These are phyloP conservation scores for Rhizoclosmatium sp. DNA, from an alignment of 192 early-diverging fungal species.

Conservation along the genomic window DNA sequence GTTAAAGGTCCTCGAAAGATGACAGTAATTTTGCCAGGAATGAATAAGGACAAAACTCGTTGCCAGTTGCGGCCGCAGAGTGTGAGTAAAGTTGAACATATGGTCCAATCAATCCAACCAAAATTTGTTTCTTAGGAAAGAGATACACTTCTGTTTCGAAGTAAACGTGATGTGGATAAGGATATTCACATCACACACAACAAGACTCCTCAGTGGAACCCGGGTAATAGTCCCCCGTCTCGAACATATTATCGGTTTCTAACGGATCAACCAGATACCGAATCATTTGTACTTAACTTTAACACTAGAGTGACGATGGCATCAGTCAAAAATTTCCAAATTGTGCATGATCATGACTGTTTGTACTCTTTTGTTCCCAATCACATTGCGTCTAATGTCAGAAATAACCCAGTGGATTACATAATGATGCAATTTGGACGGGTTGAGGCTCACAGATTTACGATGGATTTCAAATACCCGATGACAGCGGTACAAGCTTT, in stretches of 20 bases:
- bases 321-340: slow-evolving; percentile 97
- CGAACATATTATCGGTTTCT: not conserved
- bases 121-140: slow-evolving; percentile 55
- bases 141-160: slow-evolving; percentile 70
- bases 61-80: slow-evolving; percentile 59
- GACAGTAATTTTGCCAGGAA: slow-evolving; percentile 79
- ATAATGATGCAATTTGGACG: slow-evolving; percentile 95
- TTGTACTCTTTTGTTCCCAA: slow-evolving; percentile 40
- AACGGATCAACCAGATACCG: slow-evolving; percentile 65
- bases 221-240: slow-evolving; percentile 54
- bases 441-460: slow-evolving; percentile 74
- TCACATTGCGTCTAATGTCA: not conserved
- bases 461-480: slow-evolving; percentile 92
- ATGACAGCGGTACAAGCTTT: slow-evolving; percentile 88
- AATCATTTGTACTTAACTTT: slow-evolving; percentile 94
- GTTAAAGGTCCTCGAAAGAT: slow-evolving; percentile 93
- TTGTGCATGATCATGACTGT: slow-evolving; percentile 91
- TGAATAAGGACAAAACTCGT: slow-evolving; percentile 68
- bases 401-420: slow-evolving; percentile 75
- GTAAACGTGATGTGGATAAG: slow-evolving; percentile 59
- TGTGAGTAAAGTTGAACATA: slow-evolving; percentile 37
- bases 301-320: slow-evolving; percentile 85
- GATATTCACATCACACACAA: slow-evolving; percentile 84
- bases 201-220: slow-evolving; percentile 94
- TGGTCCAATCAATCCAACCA: not conserved